Evolutionary conservation across 1,284 basidiomycete genomes (phyloP).

Genomic region (Cryptococcus sp.): DNA sequence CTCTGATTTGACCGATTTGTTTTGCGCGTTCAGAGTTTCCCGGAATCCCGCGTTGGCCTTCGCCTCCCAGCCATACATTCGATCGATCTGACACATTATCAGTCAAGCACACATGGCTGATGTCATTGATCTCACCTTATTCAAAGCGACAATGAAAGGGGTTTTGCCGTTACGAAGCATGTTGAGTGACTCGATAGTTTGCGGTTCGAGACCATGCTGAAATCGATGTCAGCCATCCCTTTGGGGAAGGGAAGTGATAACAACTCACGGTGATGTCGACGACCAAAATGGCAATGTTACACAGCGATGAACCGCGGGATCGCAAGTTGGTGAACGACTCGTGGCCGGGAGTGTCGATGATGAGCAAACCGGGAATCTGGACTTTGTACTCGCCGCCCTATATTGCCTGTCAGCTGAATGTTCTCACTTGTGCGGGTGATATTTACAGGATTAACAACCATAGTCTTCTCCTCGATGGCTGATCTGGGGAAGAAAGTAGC

Average conservation of each 20-base stretch:
- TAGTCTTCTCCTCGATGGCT: conserved; percentile 92
- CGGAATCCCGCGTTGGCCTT: conserved; percentile 91
- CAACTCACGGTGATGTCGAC: conserved; percentile 90
- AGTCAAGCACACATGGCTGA: neutral
- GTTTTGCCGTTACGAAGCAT: conserved; percentile 92
- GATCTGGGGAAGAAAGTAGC: conserved; percentile 99
- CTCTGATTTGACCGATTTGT: conserved; percentile 78
- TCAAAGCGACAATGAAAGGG: conserved; percentile 98
- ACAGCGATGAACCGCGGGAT: conserved; percentile 92
- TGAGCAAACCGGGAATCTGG: conserved; percentile 92
- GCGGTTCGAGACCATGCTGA: conserved; percentile 93
- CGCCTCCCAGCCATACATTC: conserved; percentile 92
- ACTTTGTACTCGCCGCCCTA: conserved; percentile 83
- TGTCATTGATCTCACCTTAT: conserved; percentile 67
- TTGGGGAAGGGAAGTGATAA: neutral
- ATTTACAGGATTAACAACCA: conserved; percentile 79
- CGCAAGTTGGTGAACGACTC: conserved; percentile 99
- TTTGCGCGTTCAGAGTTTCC: conserved; percentile 87
- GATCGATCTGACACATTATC: conserved; percentile 72
- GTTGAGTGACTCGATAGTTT: conserved; percentile 94
- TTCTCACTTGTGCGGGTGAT: conserved; percentile 7
- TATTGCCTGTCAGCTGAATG: neutral
- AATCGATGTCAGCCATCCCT: neutral
- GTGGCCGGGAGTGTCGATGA: conserved; percentile 99
- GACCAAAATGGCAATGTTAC: conserved; percentile 98